Evolutionary conservation across 345 rosid species (phyloP).

Genomic region (Rhodomyrtus tomentosa): DNA sequence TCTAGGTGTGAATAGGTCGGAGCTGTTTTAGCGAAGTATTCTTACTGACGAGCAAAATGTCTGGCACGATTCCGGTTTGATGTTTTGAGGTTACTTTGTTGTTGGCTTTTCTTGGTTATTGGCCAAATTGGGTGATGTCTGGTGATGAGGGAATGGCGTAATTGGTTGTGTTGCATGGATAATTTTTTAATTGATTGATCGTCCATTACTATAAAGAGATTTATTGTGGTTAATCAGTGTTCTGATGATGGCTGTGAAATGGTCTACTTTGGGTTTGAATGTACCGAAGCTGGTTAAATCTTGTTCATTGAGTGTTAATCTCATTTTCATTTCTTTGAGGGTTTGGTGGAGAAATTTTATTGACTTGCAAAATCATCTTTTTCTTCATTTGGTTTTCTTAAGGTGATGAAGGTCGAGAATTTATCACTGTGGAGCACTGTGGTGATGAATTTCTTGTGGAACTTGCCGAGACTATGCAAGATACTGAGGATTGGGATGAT

Average conservation of each 20-base stretch:
- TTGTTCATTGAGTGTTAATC: background rate
- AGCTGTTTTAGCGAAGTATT: too few relatives aligned
- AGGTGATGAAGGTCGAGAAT: conserved; percentile 86
- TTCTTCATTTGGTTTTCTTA: background rate
- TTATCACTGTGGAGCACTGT: conserved; percentile 71
- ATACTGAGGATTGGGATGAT: conserved; percentile 87
- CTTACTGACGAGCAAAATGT: background rate
- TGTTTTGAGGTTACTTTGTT: too few relatives aligned
- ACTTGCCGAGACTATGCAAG: conserved; percentile 67
- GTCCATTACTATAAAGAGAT: background rate
- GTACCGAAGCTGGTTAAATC: background rate
- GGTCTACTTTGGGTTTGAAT: background rate
- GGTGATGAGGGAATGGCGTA: background rate
- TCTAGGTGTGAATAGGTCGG: too few relatives aligned
- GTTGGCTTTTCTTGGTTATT: too few relatives aligned
- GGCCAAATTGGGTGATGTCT: too few relatives aligned
- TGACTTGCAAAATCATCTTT: background rate
- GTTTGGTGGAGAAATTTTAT: background rate
- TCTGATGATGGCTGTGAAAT: background rate
- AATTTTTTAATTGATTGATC: background rate
- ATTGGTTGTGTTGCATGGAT: background rate
- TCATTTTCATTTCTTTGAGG: background rate
- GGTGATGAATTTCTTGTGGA: conserved; percentile 83
- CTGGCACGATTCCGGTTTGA: background rate
- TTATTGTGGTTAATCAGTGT: background rate